Evolutionary conservation across 164 flowering plant genomes (phyloP).

Genomic region (Magnolia sinica): DNA sequence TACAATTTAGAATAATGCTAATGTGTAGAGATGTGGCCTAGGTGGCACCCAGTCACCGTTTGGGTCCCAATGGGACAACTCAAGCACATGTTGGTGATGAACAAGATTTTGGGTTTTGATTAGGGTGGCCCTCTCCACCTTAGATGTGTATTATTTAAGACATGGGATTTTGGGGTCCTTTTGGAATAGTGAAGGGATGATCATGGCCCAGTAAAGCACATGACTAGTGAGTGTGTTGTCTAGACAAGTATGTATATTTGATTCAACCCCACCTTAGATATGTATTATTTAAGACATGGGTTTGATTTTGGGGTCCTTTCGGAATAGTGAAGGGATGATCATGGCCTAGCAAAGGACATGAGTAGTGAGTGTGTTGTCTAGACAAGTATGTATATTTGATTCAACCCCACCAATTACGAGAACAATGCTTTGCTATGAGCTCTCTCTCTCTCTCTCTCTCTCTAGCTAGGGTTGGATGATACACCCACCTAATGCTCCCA

Average conservation of each 20-base stretch:
- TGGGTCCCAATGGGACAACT: neutral
- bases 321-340: neutral
- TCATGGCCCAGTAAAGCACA: neutral
- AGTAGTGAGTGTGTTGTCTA: neutral
- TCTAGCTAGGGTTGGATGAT: constrained; percentile 3
- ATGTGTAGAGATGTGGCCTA: neutral
- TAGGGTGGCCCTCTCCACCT: neutral
- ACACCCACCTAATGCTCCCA: constrained; percentile 9
- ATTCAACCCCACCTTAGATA: neutral
- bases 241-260: constrained; percentile 5
- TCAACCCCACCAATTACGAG: constrained; percentile 1
- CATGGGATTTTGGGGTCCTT: neutral
- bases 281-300: neutral
- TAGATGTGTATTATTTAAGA: neutral
- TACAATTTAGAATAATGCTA: neutral
- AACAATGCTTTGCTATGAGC: neutral
- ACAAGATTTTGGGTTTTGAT: neutral
- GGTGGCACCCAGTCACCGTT: neutral
- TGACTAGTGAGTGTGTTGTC: neutral
- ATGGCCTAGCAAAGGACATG: neutral
- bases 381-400: constrained; percentile 3
- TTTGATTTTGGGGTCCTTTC: neutral
- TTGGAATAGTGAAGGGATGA: neutral
- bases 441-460: neutral
- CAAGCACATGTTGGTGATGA: constrained; percentile 1